Conservation (phyloP, 805 yeast species). For the Nakazawaea ambrosiae region DNA sequence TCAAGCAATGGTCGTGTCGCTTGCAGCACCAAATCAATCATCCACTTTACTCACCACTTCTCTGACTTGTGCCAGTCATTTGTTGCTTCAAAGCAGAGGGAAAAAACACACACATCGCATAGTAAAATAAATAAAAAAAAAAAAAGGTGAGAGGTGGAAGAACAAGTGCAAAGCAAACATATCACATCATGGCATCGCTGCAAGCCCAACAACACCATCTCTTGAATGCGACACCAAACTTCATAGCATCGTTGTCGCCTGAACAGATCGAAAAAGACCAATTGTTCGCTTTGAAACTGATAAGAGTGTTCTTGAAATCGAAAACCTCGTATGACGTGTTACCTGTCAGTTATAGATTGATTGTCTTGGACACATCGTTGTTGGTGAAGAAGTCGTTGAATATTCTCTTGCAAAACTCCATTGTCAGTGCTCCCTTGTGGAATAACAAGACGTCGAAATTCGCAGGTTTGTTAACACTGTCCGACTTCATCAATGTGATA, state of each 20-base stretch:
- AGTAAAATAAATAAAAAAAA: too few relatives aligned
- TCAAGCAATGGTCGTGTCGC: too few relatives aligned
- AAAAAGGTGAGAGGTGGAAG: too few relatives aligned
- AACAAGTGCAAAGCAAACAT: too few relatives aligned
- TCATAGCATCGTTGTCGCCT: constrained; percentile 11
- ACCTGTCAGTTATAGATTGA: constrained; percentile 89
- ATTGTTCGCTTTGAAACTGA: constrained; percentile 70
- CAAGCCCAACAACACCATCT: constrained; percentile 11
- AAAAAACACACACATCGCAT: too few relatives aligned
- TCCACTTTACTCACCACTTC: too few relatives aligned
- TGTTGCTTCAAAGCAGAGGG: too few relatives aligned
- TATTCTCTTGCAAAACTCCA: constrained; percentile 84
- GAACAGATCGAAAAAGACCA: constrained; percentile 49
- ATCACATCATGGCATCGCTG: constrained; percentile 12
- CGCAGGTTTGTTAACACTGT: constrained; percentile 89
- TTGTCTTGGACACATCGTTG: constrained; percentile 88
- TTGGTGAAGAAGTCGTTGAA: constrained; percentile 86
- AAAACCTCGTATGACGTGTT: constrained; percentile 95
- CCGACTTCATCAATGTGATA: constrained; percentile 91
- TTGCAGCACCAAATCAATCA: too few relatives aligned
- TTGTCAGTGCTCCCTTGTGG: constrained; percentile 97
- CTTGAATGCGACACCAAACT: constrained; percentile 7
- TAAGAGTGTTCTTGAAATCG: constrained; percentile 74
- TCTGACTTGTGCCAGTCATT: too few relatives aligned
- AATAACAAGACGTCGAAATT: constrained; percentile 80